A percentile compares a stretch with the other conserved stretches of the same genome.
Conservation (phyloP, 2,329 filamentous ascomycete species). For the Pseudodiploospora longispora region DNA sequence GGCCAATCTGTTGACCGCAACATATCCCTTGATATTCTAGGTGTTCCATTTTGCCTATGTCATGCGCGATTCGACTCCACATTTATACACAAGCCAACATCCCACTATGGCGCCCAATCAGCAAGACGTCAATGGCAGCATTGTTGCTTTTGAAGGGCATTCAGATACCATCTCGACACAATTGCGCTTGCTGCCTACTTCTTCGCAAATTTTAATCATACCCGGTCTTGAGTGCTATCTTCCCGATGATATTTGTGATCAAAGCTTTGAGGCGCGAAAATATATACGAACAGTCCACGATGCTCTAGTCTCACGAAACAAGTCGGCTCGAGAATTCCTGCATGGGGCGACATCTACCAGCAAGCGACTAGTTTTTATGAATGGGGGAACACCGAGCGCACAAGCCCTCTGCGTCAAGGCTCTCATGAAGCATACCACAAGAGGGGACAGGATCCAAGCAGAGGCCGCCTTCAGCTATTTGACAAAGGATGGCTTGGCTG, state of each 20-base stretch:
- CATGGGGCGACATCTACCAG: slow-evolving; percentile 33
- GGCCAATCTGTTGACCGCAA: too few species aligned
- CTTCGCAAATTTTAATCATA: slow-evolving; percentile 49
- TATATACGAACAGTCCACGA: slow-evolving; percentile 44
- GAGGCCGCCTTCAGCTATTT: slow-evolving; percentile 43
- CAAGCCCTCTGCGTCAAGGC: slow-evolving; percentile 44
- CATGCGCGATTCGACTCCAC: background rate
- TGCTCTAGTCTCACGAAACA: slow-evolving; percentile 37
- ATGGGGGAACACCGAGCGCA: slow-evolving; percentile 50
- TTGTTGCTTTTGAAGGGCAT: slow-evolving; percentile 55
- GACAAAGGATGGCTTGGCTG: slow-evolving; percentile 39
- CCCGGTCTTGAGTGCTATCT: slow-evolving; percentile 44
- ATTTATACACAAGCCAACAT: background rate
- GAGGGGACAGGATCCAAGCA: slow-evolving; percentile 41
- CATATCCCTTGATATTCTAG: background rate
- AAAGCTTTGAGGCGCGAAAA: slow-evolving; percentile 21
- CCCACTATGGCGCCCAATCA: slow-evolving; percentile 16
- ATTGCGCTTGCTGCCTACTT: slow-evolving; percentile 50
- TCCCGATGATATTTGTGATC: slow-evolving; percentile 18
- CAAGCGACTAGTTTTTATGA: slow-evolving; percentile 51
- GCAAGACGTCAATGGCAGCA: slow-evolving; percentile 32
- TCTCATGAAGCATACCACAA: slow-evolving; percentile 45
- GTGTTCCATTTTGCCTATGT: background rate
- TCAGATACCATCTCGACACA: slow-evolving; percentile 48
- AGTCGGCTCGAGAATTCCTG: slow-evolving; percentile 45